phyloP scores from a whole-genome alignment of 306 rosid species.

The Carpinus fangiana region DNA sequence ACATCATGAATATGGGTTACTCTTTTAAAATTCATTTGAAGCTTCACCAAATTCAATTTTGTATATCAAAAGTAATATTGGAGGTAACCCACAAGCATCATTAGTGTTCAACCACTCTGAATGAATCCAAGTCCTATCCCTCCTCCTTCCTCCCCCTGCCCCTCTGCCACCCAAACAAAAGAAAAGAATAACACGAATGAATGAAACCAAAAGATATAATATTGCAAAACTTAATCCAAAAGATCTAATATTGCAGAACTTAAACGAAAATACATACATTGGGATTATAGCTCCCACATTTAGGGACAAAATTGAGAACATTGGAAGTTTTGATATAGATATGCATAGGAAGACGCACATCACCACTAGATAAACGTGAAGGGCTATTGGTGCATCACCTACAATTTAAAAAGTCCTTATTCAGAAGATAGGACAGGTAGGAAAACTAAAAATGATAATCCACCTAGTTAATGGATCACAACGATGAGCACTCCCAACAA shows the following conservation, averaged over 20 bases:
- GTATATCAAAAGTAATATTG: neutral
- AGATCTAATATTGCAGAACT: conserved; percentile 4
- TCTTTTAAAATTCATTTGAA: neutral
- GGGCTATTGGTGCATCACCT: conserved; percentile 13
- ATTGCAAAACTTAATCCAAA: neutral
- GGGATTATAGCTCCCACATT: neutral
- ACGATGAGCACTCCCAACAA: neutral
- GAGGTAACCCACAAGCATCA: neutral
- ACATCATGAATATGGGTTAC: neutral
- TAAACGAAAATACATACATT: neutral
- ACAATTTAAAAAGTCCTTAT: conserved; percentile 19
- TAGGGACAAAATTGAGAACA: neutral
- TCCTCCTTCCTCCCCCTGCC: neutral
- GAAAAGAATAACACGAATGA: neutral
- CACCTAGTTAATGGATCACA: neutral
- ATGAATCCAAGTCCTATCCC: neutral
- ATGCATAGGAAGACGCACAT: conserved; percentile 1
- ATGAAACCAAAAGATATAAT: neutral
- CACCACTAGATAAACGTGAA: conserved; percentile 12
- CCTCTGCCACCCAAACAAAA: neutral
- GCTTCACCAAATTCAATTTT: neutral
- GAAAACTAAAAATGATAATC: neutral
- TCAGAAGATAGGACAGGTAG: conserved; percentile 13
- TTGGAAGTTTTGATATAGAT: neutral
- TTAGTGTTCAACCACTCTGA: neutral